Evolutionary conservation across 768 basidiomycete genomes (phyloP).

Genomic region (Arthromyces matolae): DNA sequence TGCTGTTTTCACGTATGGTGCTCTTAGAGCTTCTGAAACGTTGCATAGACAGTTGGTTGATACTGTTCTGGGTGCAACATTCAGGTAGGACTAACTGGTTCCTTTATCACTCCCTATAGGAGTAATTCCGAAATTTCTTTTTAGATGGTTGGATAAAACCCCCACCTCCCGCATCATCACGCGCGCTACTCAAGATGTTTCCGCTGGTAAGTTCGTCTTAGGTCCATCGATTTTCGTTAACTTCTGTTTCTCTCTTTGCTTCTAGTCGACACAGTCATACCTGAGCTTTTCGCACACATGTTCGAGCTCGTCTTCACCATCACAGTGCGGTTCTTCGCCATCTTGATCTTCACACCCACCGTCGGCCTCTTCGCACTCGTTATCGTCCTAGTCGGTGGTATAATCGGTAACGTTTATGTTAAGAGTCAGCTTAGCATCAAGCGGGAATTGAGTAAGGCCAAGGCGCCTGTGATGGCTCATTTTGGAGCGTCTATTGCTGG

Average conservation of each 20-base stretch:
- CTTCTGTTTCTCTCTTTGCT: constrained; percentile 15
- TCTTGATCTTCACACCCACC: constrained; percentile 7
- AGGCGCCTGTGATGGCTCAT: constrained; percentile 25
- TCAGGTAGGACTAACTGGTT: constrained; percentile 36
- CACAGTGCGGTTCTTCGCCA: constrained; percentile 5
- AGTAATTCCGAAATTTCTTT: too few species aligned
- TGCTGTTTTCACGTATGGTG: constrained; percentile 39
- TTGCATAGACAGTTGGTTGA: constrained; percentile 50
- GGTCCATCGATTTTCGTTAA: not conserved
- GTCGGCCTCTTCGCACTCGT: constrained; percentile 8
- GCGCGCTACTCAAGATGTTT: constrained; percentile 62
- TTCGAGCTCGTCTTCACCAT: constrained; percentile 7
- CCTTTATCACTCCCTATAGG: too few species aligned
- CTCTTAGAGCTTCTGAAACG: constrained; percentile 45
- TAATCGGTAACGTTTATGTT: constrained; percentile 39
- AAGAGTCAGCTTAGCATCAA: constrained; percentile 44
- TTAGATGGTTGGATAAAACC: constrained; percentile 46
- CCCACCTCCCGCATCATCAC: constrained; percentile 52
- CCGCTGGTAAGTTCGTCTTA: constrained; percentile 24
- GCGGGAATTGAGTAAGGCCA: constrained; percentile 42
- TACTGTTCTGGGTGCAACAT: constrained; percentile 54
- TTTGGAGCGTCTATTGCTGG: constrained; percentile 57
- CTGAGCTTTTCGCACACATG: constrained; percentile 17
- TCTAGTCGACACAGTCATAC: constrained; percentile 44
- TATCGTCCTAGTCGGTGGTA: constrained; percentile 32